Base-by-base conservation (phyloP, 768 basidiomycete species). In the Hysterangium stoloniferum region DNA sequence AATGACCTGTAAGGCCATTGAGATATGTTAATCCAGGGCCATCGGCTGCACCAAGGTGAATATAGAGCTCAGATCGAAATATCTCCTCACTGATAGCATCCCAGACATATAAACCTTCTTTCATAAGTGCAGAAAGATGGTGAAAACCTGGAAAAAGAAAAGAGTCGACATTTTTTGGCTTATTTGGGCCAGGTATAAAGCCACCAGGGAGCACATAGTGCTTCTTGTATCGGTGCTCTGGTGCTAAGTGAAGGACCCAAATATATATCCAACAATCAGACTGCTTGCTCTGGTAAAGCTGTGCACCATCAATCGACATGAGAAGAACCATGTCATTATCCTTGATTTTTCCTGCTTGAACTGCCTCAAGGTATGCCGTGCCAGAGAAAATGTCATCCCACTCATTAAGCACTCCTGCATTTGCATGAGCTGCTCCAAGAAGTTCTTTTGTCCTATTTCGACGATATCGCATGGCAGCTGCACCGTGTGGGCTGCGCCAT, bases 241-340 rank as follows among this genome's bases (percentile, higher is more conserved):
- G 62, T 1, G 57, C 3, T 6, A 54, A 49, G 25, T 64, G 54
- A 4, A 62, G 13, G 6, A 66, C 9, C 63, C 62, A 66, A 20
- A 66, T 58, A 27, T 61, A 64, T 3, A 68, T 59, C 66, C 66
- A 68, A 34, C 63, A 63, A 43, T 67, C 64, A 1, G 66, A 68
- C 6, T 53, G 15, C 51, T 68, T 68, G 52, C 45, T 52, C 6
- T 53, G 38, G 43, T 66, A 68, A 1, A 68, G 58, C 52, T 65
- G 61, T 0, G 56, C 57, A 12, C 65, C 61, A 50, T 66, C 64
- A 17, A 64, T 27, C 4, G 61, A 57, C 62, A 8, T 54, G n/a
- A 52, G 37, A 17, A 57, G 38, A 43, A 61, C 32, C 36, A 54
- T 52, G 49, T 52, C 32, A 28, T 52, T 27, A 4, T 20, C 54